Percentiles rank a stretch among this genome's conserved stretches.
Evolutionary conservation across 305 asterid species (phyloP).

Genomic region (Andrographis paniculata): DNA sequence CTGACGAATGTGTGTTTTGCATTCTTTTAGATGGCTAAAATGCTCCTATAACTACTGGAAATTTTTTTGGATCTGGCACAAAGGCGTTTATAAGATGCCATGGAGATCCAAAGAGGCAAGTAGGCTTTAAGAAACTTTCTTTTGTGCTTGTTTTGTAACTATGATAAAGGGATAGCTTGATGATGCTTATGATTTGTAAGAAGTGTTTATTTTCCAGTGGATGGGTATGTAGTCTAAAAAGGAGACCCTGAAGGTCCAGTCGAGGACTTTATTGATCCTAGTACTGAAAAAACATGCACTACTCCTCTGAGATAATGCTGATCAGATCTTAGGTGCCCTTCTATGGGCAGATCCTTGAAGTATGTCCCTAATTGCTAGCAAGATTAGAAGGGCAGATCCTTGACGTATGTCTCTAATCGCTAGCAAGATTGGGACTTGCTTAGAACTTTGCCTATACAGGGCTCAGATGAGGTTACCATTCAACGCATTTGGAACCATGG

Average conservation of each 20-base stretch:
- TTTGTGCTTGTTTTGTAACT: neutral
- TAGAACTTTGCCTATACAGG: constrained; percentile 97
- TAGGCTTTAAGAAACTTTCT: no score
- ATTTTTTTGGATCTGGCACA: constrained; percentile 82
- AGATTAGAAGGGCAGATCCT: constrained; percentile 34
- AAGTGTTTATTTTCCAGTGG: constrained; percentile 53
- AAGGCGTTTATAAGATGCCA: constrained; percentile 96
- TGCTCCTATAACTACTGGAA: constrained; percentile 96
- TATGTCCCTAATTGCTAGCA: constrained; percentile 14
- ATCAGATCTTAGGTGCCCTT: constrained; percentile 79
- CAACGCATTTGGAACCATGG: constrained; percentile 98
- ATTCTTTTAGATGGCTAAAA: constrained; percentile 93
- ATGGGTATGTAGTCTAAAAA: constrained; percentile 96
- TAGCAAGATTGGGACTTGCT: constrained; percentile 9
- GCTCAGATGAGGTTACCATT: constrained; percentile 96
- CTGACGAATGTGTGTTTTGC: constrained; percentile 66
- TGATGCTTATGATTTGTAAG: constrained; percentile 17
- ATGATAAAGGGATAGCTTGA: neutral
- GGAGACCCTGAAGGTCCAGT: constrained; percentile 99
- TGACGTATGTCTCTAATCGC: constrained; percentile 38
- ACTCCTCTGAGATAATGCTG: constrained; percentile 93
- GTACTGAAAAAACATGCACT: constrained; percentile 85
- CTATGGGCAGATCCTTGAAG: constrained; percentile 88
- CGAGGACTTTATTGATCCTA: constrained; percentile 95
- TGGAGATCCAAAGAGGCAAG: constrained; percentile 97